phyloP scores from a whole-genome alignment of 176 grass and related monocot species.

The Carex parvula region DNA sequence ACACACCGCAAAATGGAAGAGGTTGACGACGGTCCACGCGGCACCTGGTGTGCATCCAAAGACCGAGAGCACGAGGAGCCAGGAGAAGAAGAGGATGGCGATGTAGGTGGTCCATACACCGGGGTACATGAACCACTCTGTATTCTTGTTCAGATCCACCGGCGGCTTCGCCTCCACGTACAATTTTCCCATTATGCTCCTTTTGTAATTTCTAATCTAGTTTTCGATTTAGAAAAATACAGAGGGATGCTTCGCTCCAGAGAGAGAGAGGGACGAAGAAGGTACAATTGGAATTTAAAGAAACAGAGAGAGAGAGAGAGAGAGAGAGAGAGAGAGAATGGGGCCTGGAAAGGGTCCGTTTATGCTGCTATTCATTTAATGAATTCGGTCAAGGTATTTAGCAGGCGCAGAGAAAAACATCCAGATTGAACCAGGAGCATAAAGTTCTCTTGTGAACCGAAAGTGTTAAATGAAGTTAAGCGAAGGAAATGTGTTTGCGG shows the following conservation, averaged over 20 bases:
- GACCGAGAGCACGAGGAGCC: constrained; percentile 34
- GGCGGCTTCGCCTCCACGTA: constrained; percentile 23
- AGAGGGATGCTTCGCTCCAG: not conserved
- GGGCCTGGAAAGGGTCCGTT: not conserved
- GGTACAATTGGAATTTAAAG: not conserved
- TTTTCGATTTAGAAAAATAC: not conserved
- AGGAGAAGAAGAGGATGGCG: constrained; percentile 36
- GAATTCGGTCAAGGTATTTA: constrained; percentile 16
- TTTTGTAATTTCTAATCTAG: not conserved
- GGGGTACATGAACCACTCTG: constrained; percentile 61
- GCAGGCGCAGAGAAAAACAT: not conserved
- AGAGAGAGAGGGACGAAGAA: not conserved
- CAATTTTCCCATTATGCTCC: constrained; percentile 10
- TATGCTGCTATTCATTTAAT: not conserved
- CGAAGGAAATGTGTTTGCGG: not conserved
- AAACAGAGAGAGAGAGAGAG: not conserved
- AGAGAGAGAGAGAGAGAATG: too few species aligned
- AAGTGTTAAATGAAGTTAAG: not conserved
- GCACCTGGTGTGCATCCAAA: constrained; percentile 28
- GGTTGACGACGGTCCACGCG: constrained; percentile 40
- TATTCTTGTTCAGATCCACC: constrained; percentile 61
- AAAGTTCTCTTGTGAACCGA: not conserved
- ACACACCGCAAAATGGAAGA: constrained; percentile 32
- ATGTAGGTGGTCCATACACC: constrained; percentile 59
- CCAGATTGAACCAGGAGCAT: not conserved